phyloP scores from a whole-genome alignment of 1,139 yeast genomes.

The Yamadazyma atlantica region DNA sequence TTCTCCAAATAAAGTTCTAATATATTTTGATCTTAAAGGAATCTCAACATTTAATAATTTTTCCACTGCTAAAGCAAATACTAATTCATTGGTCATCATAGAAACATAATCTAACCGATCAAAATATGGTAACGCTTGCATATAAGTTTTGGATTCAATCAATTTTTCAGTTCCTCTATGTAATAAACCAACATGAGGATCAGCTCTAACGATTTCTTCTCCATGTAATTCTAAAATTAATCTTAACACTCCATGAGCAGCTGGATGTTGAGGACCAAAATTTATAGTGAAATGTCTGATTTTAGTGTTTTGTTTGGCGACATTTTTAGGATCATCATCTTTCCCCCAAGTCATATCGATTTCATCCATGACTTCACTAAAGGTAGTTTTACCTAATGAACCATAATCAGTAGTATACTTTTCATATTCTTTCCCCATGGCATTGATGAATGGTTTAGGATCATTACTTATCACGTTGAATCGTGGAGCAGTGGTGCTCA shows the following conservation, averaged over 20 bases:
- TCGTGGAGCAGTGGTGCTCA: conserved; percentile 5
- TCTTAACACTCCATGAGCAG: conserved; percentile 91
- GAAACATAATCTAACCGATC: conserved; percentile 87
- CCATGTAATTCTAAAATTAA: conserved; percentile 84
- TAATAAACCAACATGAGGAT: conserved; percentile 84
- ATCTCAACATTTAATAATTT: conserved; percentile 82
- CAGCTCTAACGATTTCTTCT: conserved; percentile 83
- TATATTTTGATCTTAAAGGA: conserved; percentile 81
- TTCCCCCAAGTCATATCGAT: conserved; percentile 49
- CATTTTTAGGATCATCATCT: conserved; percentile 46
- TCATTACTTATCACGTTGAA: conserved; percentile 18
- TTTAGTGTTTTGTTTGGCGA: conserved; percentile 51
- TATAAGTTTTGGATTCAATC: conserved; percentile 79
- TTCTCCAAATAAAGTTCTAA: conserved; percentile 85
- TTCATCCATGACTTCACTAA: conserved; percentile 47
- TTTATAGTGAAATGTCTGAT: conserved; percentile 86
- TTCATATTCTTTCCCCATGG: conserved; percentile 39
- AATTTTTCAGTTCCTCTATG: conserved; percentile 90
- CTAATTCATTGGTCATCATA: conserved; percentile 93
- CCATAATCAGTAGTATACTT: conserved; percentile 34
- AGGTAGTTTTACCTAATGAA: conserved; percentile 41
- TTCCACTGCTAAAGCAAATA: conserved; percentile 81
- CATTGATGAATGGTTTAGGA: conserved; percentile 31
- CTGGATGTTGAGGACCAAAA: conserved; percentile 95
- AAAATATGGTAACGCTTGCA: conserved; percentile 86